Evolutionary conservation across 2,329 filamentous ascomycete genomes (phyloP).

Genomic region (Penicillium sp.): DNA sequence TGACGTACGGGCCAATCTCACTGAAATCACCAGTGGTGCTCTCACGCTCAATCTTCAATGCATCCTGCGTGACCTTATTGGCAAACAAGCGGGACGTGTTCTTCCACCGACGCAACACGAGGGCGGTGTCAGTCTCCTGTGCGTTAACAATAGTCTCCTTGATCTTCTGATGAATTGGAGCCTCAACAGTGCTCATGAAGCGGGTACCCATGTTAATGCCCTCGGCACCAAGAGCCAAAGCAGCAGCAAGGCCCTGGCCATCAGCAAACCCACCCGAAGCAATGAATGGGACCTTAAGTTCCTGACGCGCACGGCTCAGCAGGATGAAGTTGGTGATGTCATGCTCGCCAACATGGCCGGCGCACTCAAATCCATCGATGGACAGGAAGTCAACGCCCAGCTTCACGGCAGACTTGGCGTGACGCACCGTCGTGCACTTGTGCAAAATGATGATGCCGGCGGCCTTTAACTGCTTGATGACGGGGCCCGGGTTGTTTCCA

Average conservation of each 20-base stretch:
- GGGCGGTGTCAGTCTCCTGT: constrained; percentile 84
- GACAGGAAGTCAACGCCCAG: constrained; percentile 94
- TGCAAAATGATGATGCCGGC: constrained; percentile 78
- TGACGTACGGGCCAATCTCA: constrained; percentile 82
- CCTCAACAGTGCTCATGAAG: constrained; percentile 94
- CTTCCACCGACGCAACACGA: constrained; percentile 85
- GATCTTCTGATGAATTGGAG: constrained; percentile 88
- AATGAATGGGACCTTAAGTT: constrained; percentile 84
- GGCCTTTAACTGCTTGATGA: constrained; percentile 84
- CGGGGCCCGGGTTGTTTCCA: constrained; percentile 83
- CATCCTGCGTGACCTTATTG: constrained; percentile 82
- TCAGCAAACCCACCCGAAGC: constrained; percentile 95
- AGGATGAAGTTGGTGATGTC: constrained; percentile 61
- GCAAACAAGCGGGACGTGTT: constrained; percentile 87
- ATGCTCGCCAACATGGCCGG: constrained; percentile 60
- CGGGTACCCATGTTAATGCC: constrained; percentile 98
- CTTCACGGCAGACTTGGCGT: constrained; percentile 87
- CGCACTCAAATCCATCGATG: constrained; percentile 98
- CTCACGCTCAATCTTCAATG: constrained; percentile 77
- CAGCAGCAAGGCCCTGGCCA: constrained; percentile 87
- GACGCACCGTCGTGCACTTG: constrained; percentile 96
- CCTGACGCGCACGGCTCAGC: constrained; percentile 78
- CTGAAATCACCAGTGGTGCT: constrained; percentile 83
- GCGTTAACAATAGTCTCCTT: constrained; percentile 89
- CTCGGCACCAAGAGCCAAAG: constrained; percentile 82